Evolutionary conservation across 805 yeast species (phyloP).

Genomic region (Candida morakotiae): DNA sequence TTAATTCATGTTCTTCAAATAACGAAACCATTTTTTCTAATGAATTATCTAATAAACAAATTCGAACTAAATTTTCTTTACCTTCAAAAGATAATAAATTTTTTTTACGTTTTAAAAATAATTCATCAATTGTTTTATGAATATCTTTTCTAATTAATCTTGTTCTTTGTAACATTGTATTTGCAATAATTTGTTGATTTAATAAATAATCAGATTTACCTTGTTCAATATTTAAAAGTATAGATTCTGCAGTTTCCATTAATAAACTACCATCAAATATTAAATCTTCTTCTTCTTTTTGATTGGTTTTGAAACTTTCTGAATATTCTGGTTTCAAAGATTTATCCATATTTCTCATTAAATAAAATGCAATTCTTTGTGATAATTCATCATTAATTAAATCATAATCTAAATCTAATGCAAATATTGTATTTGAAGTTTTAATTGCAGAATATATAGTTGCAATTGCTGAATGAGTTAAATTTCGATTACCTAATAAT

Average conservation of each 20-base stretch:
- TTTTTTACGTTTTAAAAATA: conserved; percentile 42
- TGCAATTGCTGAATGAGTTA: conserved; percentile 42
- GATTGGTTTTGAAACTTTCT: conserved; percentile 5
- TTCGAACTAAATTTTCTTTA: conserved; percentile 49
- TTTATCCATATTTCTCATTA: conserved; percentile 55
- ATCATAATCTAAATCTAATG: conserved; percentile 52
- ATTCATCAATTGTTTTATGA: conserved; percentile 47
- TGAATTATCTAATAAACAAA: conserved; percentile 52
- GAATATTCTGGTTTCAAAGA: conserved; percentile 26
- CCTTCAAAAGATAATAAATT: conserved; percentile 51
- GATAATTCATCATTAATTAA: conserved; percentile 47
- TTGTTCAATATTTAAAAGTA: conserved; percentile 43
- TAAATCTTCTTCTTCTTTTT: conserved; percentile 44
- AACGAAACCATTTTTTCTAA: conserved; percentile 49
- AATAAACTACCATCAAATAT: conserved; percentile 73
- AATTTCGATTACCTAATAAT: conserved; percentile 46
- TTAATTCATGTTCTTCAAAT: conserved; percentile 39
- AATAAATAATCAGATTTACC: conserved; percentile 33
- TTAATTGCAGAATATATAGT: conserved; percentile 50
- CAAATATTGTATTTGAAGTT: conserved; percentile 41
- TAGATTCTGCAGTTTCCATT: conserved; percentile 68
- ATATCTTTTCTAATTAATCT: conserved; percentile 46
- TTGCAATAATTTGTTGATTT: conserved; percentile 42
- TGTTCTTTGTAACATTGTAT: conserved; percentile 50
- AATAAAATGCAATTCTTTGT: conserved; percentile 51